Evolutionary conservation across 1,284 basidiomycete species (phyloP).

Genomic region (Meripilus lineatus): DNA sequence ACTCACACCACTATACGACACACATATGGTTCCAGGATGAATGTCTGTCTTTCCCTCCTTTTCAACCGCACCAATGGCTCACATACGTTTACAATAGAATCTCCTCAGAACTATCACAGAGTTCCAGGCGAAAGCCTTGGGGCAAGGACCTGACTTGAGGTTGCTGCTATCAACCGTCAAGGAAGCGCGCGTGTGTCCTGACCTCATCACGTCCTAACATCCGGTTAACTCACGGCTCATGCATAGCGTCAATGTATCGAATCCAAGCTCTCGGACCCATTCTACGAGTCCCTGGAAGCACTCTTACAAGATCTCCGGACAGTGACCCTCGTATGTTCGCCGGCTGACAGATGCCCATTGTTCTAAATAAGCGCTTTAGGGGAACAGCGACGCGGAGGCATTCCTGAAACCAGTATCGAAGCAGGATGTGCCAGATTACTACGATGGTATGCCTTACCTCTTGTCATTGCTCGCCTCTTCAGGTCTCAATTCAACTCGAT

Average conservation of each 20-base stretch:
- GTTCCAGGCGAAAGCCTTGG: conserved; percentile 50
- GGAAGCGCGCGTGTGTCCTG: conserved; percentile 62
- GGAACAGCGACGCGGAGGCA: conserved; percentile 83
- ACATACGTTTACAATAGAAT: conserved; percentile 43
- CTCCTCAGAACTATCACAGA: conserved; percentile 72
- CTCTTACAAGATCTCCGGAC: conserved; percentile 79
- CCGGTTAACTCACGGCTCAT: conserved; percentile 1
- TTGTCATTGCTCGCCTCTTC: conserved; percentile 2
- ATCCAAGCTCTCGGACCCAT: conserved; percentile 77
- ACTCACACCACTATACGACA: not conserved
- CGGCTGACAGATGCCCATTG: conserved; percentile 9
- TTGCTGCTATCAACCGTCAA: conserved; percentile 69
- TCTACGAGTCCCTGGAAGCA: conserved; percentile 88
- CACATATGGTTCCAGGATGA: not conserved
- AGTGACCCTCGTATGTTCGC: conserved; percentile 57
- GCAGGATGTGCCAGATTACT: conserved; percentile 86
- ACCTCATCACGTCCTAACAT: conserved; percentile 9
- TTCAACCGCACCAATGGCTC: not conserved
- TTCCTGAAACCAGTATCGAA: conserved; percentile 88
- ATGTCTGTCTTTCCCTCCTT: not conserved
- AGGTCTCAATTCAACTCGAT: conserved; percentile 9
- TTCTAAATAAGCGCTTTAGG: conserved; percentile 36
- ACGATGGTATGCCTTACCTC: conserved; percentile 56
- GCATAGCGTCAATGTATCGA: conserved; percentile 56
- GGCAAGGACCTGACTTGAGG: conserved; percentile 59